phyloP scores from a whole-genome alignment of 768 basidiomycete species.

The Hericium rajendrae region DNA sequence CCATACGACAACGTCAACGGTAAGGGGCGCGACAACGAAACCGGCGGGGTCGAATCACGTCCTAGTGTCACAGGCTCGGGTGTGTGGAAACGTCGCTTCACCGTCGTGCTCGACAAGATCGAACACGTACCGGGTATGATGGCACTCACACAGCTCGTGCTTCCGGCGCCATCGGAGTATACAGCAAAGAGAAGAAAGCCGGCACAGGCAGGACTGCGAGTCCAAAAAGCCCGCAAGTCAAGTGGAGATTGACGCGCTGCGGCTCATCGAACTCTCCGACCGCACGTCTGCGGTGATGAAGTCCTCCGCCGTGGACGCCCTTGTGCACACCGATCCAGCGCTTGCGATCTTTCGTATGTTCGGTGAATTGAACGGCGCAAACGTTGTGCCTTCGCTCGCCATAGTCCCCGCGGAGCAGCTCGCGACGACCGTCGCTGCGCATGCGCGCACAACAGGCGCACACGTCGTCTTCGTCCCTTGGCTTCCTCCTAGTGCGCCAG shows the following conservation, averaged over 20 bases:
- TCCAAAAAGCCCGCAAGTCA: constrained; percentile 4
- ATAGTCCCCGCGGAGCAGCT: constrained; percentile 76
- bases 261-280: constrained; percentile 76
- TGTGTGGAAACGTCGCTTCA: constrained; percentile 53
- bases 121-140: constrained; percentile 88
- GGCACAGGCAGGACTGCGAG: not conserved
- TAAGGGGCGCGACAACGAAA: constrained; percentile 2
- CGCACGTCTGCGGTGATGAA: constrained; percentile 58
- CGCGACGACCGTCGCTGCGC: constrained; percentile 56
- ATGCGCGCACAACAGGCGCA: constrained; percentile 46
- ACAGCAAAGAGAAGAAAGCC: constrained; percentile 1
- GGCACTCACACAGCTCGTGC: constrained; percentile 79
- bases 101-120: constrained; percentile 80
- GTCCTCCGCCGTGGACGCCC: constrained; percentile 52
- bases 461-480: constrained; percentile 83
- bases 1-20: constrained; percentile 34
- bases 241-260: constrained; percentile 62
- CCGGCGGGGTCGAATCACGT: not conserved
- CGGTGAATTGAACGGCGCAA: constrained; percentile 58
- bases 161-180: constrained; percentile 23
- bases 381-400: constrained; percentile 53
- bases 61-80: constrained; percentile 1
- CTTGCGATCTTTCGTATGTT: constrained; percentile 71
- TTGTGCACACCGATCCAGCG: constrained; percentile 65
- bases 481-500: constrained; percentile 35